phyloP scores from a whole-genome alignment of 2,329 filamentous ascomycete species.

The Penicillium olsonii region DNA sequence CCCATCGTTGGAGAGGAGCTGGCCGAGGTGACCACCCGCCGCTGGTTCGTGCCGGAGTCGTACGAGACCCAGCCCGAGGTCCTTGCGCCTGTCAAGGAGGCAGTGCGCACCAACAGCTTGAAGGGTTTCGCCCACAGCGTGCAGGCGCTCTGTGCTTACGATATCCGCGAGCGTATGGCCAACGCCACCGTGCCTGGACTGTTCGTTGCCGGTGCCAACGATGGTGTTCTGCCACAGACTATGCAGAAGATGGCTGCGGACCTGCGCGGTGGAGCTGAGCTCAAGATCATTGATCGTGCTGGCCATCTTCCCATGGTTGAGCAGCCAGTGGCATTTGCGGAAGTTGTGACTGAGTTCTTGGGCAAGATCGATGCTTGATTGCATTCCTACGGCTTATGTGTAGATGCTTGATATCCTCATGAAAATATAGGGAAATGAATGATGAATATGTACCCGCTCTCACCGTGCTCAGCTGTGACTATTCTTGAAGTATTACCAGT shows the following conservation, averaged over 20 bases:
- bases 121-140: constrained; percentile 79
- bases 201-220: constrained; percentile 71
- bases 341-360: constrained; percentile 62
- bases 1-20: constrained; percentile 63
- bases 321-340: constrained; percentile 67
- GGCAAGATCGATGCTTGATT: constrained; percentile 24
- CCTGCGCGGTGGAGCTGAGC: constrained; percentile 59
- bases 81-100: constrained; percentile 63
- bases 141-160: constrained; percentile 59
- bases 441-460: background rate
- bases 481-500: too few species aligned
- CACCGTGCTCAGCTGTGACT: too few species aligned
- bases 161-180: constrained; percentile 49
- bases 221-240: constrained; percentile 73
- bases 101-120: constrained; percentile 70
- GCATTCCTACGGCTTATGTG: constrained; percentile 12
- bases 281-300: constrained; percentile 67
- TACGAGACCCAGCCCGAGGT: constrained; percentile 58
- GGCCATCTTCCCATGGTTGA: constrained; percentile 88
- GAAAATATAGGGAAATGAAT: background rate
- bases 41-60: constrained; percentile 69
- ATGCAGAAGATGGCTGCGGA: constrained; percentile 72
- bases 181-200: constrained; percentile 48
- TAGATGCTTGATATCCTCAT: constrained; percentile 1
- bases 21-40: constrained; percentile 68